Conservation (phyloP, 2,329 filamentous ascomycete species). For the Fusarium keratoplasticum region DNA sequence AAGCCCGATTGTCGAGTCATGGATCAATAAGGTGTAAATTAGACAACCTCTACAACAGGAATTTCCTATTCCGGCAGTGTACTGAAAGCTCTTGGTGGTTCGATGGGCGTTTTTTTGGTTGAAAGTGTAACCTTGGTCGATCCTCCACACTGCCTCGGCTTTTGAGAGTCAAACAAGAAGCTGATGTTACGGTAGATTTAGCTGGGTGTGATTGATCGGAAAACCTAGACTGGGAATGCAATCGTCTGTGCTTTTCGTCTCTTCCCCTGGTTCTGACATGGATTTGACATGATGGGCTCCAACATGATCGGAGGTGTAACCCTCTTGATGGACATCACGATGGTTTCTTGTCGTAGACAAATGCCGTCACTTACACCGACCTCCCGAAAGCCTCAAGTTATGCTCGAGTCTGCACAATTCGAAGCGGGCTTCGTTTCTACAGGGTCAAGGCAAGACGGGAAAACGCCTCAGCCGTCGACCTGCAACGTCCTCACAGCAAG, state of each 20-base stretch:
- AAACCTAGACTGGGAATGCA: neutral
- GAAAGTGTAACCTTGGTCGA: conserved; percentile 4
- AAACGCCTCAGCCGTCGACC: conserved; percentile 13
- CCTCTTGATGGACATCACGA: neutral
- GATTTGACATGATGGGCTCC: neutral
- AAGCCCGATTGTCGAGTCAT: neutral
- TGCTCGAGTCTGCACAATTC: neutral
- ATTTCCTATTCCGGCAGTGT: neutral
- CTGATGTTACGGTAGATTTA: conserved; percentile 19
- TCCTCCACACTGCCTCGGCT: conserved; percentile 11
- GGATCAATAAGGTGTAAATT: conserved; percentile 3
- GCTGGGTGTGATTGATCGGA: conserved; percentile 5
- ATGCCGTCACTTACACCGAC: neutral
- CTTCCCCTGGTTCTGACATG: conserved; percentile 2
- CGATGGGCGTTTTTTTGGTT: neutral
- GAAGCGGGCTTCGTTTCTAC: neutral
- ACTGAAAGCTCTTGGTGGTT: neutral
- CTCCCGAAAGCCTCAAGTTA: neutral
- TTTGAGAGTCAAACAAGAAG: neutral
- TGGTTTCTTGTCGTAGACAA: neutral
- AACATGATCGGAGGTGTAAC: conserved; percentile 7
- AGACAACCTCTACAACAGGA: neutral
- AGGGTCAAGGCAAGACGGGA: neutral
- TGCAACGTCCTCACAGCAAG: conserved; percentile 18
- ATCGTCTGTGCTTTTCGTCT: neutral